These are phyloP conservation scores for Plenodomus lindquistii DNA, from an alignment of 2,329 filamentous ascomycete species.

Conservation along the genomic window DNA sequence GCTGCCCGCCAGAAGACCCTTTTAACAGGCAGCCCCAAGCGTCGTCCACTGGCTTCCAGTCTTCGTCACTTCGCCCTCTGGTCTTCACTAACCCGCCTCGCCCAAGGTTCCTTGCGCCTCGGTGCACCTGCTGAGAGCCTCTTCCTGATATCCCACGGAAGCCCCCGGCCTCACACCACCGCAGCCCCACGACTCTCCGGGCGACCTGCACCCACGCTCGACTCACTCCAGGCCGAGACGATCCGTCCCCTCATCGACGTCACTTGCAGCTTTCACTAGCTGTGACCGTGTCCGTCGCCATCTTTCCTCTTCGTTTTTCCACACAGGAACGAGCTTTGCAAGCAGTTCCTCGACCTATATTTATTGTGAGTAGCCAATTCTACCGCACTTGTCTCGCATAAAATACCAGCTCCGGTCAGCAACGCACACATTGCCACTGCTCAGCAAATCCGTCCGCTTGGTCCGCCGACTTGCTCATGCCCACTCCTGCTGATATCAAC, in stretches of 20 bases:
- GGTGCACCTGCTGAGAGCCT: conserved; percentile 12
- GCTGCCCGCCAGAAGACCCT: conserved; percentile 38
- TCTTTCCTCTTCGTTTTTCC: conserved; percentile 3
- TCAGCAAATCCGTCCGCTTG: conserved; percentile 1
- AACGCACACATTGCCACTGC: conserved; percentile 1
- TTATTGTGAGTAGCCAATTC: conserved; percentile 1
- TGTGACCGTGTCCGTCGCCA: conserved; percentile 21
- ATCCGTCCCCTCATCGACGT: conserved; percentile 26
- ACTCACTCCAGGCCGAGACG: conserved; percentile 14
- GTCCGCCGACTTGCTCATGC: conserved; percentile 15
- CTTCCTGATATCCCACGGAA: conserved; percentile 24
- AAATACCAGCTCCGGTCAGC: background rate
- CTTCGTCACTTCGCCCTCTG: conserved; percentile 7
- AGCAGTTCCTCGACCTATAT: conserved; percentile 19
- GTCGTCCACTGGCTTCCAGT: conserved; percentile 13
- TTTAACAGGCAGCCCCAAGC: conserved; percentile 31
- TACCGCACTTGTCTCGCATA: background rate
- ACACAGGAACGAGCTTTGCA: conserved; percentile 17
- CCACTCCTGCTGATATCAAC: conserved; percentile 13
- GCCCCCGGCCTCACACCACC: conserved; percentile 28
- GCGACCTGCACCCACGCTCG: conserved; percentile 17
- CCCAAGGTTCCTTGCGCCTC: conserved; percentile 24
- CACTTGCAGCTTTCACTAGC: conserved; percentile 40
- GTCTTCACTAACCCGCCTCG: conserved; percentile 9
- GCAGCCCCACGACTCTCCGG: conserved; percentile 19